A percentile compares a stretch with the other conserved stretches of the same genome.
phyloP scores from a whole-genome alignment of 352 stramenopile genomes.

The Globisporangium cylindrosporum region DNA sequence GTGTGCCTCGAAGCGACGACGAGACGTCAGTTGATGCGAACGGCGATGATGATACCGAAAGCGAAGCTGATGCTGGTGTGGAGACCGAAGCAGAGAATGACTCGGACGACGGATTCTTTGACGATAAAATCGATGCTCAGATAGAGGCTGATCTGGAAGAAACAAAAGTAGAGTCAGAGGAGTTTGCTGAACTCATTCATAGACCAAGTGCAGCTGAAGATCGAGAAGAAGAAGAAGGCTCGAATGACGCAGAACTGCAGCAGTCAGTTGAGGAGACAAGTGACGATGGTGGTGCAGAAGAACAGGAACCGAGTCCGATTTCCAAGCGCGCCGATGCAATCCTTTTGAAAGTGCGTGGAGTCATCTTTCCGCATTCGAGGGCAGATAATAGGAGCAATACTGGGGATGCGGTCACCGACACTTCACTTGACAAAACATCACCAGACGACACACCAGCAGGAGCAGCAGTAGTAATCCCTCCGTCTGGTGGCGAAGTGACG shows the following conservation, averaged over 20 bases:
- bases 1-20: neutral
- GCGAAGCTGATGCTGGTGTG: neutral
- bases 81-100: neutral
- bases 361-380: neutral
- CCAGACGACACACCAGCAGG: neutral
- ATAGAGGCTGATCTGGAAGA: neutral
- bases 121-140: neutral
- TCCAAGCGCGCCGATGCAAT: neutral
- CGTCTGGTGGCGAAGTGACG: neutral
- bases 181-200: neutral
- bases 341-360: constrained; percentile 3
- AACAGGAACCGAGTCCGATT: neutral
- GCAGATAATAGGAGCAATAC: neutral
- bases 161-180: neutral
- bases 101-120: neutral
- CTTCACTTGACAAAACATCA: neutral
- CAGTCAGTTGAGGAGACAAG: neutral
- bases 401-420: neutral
- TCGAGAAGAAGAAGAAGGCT: neutral
- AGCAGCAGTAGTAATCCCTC: neutral
- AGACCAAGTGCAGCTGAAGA: neutral
- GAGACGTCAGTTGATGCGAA: neutral
- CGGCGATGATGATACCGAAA: neutral
- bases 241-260: neutral
- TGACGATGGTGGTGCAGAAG: neutral